These are phyloP conservation scores for Gloeostereum incarnatum DNA, from an alignment of 768 basidiomycete species.

Conservation along the genomic window DNA sequence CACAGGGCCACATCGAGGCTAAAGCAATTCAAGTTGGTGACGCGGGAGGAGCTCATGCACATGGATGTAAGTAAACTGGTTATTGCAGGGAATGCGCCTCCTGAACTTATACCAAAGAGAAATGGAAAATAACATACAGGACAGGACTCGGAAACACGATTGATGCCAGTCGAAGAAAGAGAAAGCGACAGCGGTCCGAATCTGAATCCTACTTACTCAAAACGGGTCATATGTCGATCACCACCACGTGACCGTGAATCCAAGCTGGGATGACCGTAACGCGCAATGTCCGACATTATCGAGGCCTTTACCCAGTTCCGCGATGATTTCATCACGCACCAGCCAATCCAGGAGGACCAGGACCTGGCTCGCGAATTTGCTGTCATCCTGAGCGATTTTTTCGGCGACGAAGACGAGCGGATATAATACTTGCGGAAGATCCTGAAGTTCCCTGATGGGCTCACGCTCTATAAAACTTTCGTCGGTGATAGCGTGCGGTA, in stretches of 20 bases:
- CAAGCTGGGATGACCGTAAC: too few species aligned
- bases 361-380: conserved; percentile 10
- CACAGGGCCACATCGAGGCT: neutral
- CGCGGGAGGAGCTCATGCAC: neutral
- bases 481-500: conserved; percentile 3
- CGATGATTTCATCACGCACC: conserved; percentile 14
- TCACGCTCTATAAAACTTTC: too few species aligned
- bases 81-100: neutral
- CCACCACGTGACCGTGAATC: conserved; percentile 6
- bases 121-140: neutral
- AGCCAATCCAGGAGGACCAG: conserved; percentile 14
- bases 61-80: neutral
- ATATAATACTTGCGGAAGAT: conserved; percentile 3
- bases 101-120: neutral
- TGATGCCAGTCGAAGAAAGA: neutral
- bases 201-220: neutral
- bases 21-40: neutral
- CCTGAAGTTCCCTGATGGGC: too few species aligned
- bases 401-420: conserved; percentile 10
- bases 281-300: too few species aligned
- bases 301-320: conserved; percentile 17
- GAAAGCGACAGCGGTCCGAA: neutral
- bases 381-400: conserved; percentile 13
- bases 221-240: neutral
- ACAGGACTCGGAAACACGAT: neutral